Evolutionary conservation across 345 rosid genomes (phyloP).

Genomic region (Citrus trifoliata): DNA sequence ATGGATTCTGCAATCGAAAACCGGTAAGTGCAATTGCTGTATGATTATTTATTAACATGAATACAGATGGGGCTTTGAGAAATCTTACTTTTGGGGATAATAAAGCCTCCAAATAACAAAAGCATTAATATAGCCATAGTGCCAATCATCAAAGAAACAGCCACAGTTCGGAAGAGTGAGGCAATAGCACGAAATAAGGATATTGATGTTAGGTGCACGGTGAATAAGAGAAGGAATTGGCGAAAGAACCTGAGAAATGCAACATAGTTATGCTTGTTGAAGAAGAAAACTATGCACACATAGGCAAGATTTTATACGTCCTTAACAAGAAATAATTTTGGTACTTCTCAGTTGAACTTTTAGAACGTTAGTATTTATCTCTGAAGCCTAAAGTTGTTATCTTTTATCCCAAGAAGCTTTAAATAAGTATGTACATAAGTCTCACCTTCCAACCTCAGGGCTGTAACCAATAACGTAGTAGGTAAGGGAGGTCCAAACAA

Average conservation of each 20-base stretch:
- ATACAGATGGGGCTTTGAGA: not conserved
- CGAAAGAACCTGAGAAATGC: slow-evolving; percentile 41
- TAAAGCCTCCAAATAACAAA: slow-evolving; percentile 56
- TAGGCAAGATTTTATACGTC: not conserved
- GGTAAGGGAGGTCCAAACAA: slow-evolving; percentile 61
- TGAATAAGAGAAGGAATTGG: slow-evolving; percentile 45
- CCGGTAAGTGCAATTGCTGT: not conserved
- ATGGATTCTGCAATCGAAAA: slow-evolving; percentile 16
- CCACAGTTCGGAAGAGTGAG: slow-evolving; percentile 43
- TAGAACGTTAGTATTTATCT: no score
- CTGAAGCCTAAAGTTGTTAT: not conserved
- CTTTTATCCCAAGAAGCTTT: not conserved
- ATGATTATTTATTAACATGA: not conserved
- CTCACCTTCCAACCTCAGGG: slow-evolving; percentile 49
- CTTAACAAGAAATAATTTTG: not conserved
- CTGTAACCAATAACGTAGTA: slow-evolving; percentile 70
- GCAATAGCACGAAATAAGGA: slow-evolving; percentile 43
- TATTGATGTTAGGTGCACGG: slow-evolving; percentile 40
- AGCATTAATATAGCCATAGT: slow-evolving; percentile 23
- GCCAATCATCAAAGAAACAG: slow-evolving; percentile 43
- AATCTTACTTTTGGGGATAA: slow-evolving; percentile 35
- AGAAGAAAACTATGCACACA: not conserved
- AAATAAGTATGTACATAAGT: not conserved
- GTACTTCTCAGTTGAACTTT: no score
- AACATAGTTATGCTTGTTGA: not conserved